Evolutionary conservation across 768 basidiomycete genomes (phyloP), one percentile per base, ranked within the genome.

Genomic region (Rhodosporidiobolus odoratus): DNA sequence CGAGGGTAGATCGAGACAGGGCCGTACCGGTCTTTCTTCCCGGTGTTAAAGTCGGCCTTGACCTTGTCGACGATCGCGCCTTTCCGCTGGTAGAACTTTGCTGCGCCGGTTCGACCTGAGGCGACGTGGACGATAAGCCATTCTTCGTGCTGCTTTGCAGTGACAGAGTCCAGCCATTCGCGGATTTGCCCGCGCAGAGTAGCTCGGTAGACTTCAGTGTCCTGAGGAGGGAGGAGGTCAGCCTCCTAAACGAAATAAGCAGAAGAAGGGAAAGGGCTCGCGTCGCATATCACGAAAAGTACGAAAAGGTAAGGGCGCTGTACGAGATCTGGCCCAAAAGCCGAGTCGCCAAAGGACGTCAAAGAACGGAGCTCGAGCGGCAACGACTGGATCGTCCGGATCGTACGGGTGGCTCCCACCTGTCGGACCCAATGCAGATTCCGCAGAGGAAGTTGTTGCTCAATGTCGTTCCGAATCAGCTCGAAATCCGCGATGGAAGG

Each of bases 401-500:
- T 86, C 8, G 88, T 84, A 52, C 88, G 83, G 45, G 50, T 69
- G 19, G 62, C 65, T 21, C 50, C 45, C 3, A 87, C 85, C 7
- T 84, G 76, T 25, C 89, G 85, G 79, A 90, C 94, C 94, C 96
- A 97, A 79, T 97, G 91, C 35, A 98, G 85, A 80, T 89, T 94
- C 60, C 88, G 86, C 62, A 99, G 82, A 0, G 96, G 96, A 8
- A 83, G 78, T 54, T 82, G 81, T 1, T 77, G 66, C 9, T 70
- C 68, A 56, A 80, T 54, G 47, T 72, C 74, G 6, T 58, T 27
- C 27, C 59, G 30, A 4, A 74, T 35, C n/a, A 50, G 5, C 45
- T 58, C 60, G 65, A 37, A 74, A 50, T 68, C 73, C 21, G 16
- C 19, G 2, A 40, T 27, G n/a, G 27, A 37, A 0, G 69, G 69